Evolutionary conservation across 768 basidiomycete genomes (phyloP), one percentile per base, ranked within the genome.

Genomic region (Austroboletus eburneus): DNA sequence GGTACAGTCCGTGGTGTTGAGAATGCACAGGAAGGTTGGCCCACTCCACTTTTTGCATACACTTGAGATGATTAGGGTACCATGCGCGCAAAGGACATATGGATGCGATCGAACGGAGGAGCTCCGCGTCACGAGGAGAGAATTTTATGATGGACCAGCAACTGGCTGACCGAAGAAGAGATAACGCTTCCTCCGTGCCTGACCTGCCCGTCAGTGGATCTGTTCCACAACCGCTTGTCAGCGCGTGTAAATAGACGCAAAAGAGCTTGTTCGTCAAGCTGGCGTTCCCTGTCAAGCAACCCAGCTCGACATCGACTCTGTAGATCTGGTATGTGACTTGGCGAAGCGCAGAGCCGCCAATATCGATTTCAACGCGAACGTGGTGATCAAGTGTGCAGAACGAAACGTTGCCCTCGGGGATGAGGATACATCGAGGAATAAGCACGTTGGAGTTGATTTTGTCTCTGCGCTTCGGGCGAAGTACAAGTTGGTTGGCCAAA

Each of bases 231-330:
- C 52, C 50, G 13, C 69, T 69, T 3, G 69, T 76, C 6, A 75
- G 47, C n/a, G 73, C 71, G 38, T 79, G 77, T 9, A 79, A 60
- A 44, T 74, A 73, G 1, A 69, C 62, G 37, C 61, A 63, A 48
- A 63, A 74, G 12, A 76, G 56, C 40, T 55, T 55, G 45, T 57
- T 60, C 1, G 50, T 52, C 40, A 71, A 34, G 16, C n/a, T 35
- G 17, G 17, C n/a, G 10, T 35, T 35, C 17, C 34, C 34, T 35
- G 16, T 10, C 34, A 35, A 35, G 17, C 16, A 35, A 18, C 34
- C 8, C 34, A 35, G 17, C 7, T 35, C 34, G 34, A 17, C 10
- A 17, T 35, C 10, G 16, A 35, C 18, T 17, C 34, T 35, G 18
- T 35, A 35, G 4, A 17, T 35, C 17, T 35, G 34, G 34, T 35